Percentiles rank a stretch among this genome's conserved stretches.
Evolutionary conservation across 108 stramenopile species (phyloP).

Genomic region (Ochromonas danica): DNA sequence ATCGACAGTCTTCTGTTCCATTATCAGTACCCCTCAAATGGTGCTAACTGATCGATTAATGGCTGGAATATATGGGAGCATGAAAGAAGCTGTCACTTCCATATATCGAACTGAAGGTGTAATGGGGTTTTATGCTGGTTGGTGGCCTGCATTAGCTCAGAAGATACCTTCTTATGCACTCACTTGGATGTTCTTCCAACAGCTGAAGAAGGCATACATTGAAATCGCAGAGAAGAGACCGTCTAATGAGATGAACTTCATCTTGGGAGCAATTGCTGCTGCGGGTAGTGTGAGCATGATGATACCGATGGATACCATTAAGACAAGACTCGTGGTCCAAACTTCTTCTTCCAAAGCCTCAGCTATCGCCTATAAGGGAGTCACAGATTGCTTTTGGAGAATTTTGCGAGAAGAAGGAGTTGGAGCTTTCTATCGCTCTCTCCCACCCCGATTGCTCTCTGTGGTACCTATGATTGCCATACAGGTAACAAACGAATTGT

Average conservation of each 20-base stretch:
- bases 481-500: constrained; percentile 48
- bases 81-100: constrained; percentile 62
- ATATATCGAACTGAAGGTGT: constrained; percentile 57
- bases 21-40: constrained; percentile 87
- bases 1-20: constrained; percentile 81
- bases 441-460: constrained; percentile 82
- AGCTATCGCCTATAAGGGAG: constrained; percentile 73
- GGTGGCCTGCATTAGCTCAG: constrained; percentile 92
- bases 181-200: constrained; percentile 94
- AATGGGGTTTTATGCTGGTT: constrained; percentile 86
- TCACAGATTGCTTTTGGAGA: constrained; percentile 79
- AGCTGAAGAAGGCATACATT: constrained; percentile 68
- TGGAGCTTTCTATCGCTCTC: constrained; percentile 80
- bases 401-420: constrained; percentile 83
- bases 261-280: constrained; percentile 86
- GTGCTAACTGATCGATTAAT: constrained; percentile 92
- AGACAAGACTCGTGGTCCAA: not conserved
- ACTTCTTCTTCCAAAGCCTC: not conserved
- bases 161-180: constrained; percentile 72
- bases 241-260: constrained; percentile 79
- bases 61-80: constrained; percentile 86
- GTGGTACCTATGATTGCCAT: constrained; percentile 98
- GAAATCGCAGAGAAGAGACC: constrained; percentile 64
- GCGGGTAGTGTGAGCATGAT: constrained; percentile 87
- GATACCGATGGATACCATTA: constrained; percentile 95